phyloP scores from a whole-genome alignment of 2,329 filamentous ascomycete genomes.

The Plenodomus biglobosus region DNA sequence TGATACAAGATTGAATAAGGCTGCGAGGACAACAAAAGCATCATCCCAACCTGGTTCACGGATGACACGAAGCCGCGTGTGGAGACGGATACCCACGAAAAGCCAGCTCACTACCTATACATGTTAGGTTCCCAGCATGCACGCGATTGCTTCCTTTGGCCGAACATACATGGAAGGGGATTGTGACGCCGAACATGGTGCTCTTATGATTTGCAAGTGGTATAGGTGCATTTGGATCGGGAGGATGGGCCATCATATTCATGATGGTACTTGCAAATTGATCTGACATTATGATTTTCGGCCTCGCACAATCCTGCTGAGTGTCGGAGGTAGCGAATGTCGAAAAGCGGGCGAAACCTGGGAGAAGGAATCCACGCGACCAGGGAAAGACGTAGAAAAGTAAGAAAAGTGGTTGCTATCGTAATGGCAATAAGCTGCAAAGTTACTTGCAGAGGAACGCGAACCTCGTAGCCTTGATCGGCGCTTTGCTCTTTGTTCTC shows the following conservation, averaged over 20 bases:
- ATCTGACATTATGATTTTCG: constrained; percentile 2
- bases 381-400: neutral
- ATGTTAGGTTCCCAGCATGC: constrained; percentile 6
- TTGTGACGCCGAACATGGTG: constrained; percentile 29
- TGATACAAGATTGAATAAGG: constrained; percentile 24
- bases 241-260: constrained; percentile 21
- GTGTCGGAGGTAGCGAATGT: neutral
- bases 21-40: constrained; percentile 34
- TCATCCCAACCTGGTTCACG: constrained; percentile 41
- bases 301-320: neutral
- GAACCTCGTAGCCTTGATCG: neutral
- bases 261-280: constrained; percentile 15
- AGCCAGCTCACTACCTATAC: constrained; percentile 28
- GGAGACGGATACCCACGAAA: constrained; percentile 30
- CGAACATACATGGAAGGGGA: constrained; percentile 31
- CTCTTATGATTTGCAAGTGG: constrained; percentile 24
- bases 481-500: neutral
- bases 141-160: neutral
- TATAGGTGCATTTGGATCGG: constrained; percentile 25
- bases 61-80: constrained; percentile 29
- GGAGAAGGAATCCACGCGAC: neutral
- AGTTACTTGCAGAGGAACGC: no score
- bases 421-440: neutral
- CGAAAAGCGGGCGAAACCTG: neutral
- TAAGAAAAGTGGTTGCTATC: neutral